Evolutionary conservation across 345 rosid genomes (phyloP), one percentile per base, ranked within the genome.

Genomic region (Orychophragmus violaceus): DNA sequence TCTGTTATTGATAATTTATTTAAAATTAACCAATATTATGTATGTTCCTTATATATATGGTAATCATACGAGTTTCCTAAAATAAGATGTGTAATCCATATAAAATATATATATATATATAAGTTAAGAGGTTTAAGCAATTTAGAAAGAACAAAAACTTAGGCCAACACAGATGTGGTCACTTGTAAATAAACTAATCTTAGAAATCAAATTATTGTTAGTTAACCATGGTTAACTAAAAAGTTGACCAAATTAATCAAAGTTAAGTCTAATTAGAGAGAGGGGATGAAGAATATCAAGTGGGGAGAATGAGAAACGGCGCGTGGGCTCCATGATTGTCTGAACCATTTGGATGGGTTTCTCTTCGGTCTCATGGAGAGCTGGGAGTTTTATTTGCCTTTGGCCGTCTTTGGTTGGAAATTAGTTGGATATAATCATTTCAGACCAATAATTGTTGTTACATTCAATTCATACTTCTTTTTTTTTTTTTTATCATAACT

Each of bases 341-440:
- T 74, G 68, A 66, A 58, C 52, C 53, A 64, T 55, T 36, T 48
- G 46, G 62, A 50, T 28, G 72, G 37, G 62, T 60, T 53, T 33
- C 68, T 74, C 59, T 61, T 67, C 4, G 77, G 55, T 66, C 57
- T 68, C 62, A 28, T 22, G 78, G 69, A 54, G 59, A 44, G 69
- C 62, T 60, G 41, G 12, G 53, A 42, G 9, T 72, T 58, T 8
- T 30, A 44, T 68, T 67, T 74, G 50, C 73, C 72, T 61, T 74
- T 74, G 77, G 67, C 77, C 69, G 14, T 42, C 27, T 61, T 67
- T 67, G 44, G 69, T 54, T 74, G 77, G 49, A 61, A 42, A 67
- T 74, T 68, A 68, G 74, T 74, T 74, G 77, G 69, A 14, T 74
- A 60, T 68, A 74, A 68, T 74, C 69, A 68, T 74, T 61, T 74